Conservation (phyloP, 352 stramenopile species). For the Phytopythium montanum region DNA sequence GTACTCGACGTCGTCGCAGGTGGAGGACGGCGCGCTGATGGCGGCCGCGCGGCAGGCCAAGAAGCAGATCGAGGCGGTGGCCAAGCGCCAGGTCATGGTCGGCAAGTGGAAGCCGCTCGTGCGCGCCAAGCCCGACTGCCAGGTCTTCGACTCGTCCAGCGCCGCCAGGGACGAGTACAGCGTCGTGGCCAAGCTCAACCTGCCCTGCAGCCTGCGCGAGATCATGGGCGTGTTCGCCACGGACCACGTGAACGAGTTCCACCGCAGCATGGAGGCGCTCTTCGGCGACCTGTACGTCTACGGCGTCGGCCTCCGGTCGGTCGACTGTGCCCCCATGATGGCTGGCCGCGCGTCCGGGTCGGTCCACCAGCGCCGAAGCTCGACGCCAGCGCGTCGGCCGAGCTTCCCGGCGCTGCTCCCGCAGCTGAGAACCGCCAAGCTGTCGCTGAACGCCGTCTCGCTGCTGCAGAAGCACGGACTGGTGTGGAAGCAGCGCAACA, state of each 20-base stretch:
- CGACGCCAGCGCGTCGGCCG: background rate
- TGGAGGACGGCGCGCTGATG: slow-evolving; percentile 33
- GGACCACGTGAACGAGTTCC: slow-evolving; percentile 40
- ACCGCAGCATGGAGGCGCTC: slow-evolving; percentile 58
- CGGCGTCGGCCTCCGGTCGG: slow-evolving; percentile 33
- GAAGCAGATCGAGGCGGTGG: slow-evolving; percentile 36
- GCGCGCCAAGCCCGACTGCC: slow-evolving; percentile 28
- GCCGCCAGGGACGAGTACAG: slow-evolving; percentile 48
- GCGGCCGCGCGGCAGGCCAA: slow-evolving; percentile 32
- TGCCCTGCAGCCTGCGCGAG: slow-evolving; percentile 51
- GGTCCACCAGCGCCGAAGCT: background rate
- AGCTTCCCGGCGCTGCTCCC: slow-evolving; percentile 4
- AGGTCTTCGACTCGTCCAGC: slow-evolving; percentile 48
- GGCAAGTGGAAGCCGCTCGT: slow-evolving; percentile 43
- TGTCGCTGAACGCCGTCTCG: slow-evolving; percentile 50
- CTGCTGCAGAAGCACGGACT: slow-evolving; percentile 46
- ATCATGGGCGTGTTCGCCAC: slow-evolving; percentile 59
- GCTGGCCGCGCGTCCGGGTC: background rate
- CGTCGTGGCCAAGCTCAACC: slow-evolving; percentile 54
- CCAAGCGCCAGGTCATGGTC: slow-evolving; percentile 39
- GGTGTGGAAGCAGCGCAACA: slow-evolving; percentile 41
- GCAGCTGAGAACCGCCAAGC: slow-evolving; percentile 21
- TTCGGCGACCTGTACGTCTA: slow-evolving; percentile 66
- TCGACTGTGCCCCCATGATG: slow-evolving; percentile 25
- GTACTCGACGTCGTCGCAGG: slow-evolving; percentile 22